Evolutionary conservation across 768 basidiomycete species (phyloP).

Genomic region (Ramaria rubella): DNA sequence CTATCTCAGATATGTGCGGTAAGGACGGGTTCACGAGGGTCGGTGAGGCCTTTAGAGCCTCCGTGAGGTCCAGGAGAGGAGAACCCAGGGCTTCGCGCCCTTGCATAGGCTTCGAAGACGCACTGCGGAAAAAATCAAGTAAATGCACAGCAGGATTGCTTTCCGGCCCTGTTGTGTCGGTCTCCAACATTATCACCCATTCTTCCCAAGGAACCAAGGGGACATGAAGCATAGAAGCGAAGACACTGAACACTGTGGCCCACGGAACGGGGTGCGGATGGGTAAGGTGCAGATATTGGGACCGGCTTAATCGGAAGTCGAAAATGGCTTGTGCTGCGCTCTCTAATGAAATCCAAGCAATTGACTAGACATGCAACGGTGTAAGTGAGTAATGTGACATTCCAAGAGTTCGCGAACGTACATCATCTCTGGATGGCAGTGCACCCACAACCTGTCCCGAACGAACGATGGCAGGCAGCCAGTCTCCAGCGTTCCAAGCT

Average conservation of each 20-base stretch:
- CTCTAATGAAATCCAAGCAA: conserved; percentile 38
- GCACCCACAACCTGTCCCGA: conserved; percentile 13
- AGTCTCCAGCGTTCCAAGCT: conserved; percentile 30
- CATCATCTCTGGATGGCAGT: conserved; percentile 15
- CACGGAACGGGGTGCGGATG: conserved; percentile 25
- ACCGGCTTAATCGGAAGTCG: conserved; percentile 13
- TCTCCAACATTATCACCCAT: not conserved
- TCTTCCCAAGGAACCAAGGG: conserved; percentile 10
- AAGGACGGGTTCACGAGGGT: not conserved
- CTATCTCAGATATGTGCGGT: not conserved
- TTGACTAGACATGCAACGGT: conserved; percentile 18
- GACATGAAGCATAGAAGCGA: conserved; percentile 20
- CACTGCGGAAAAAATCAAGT: not conserved
- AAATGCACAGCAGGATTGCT: not conserved
- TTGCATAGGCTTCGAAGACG: not conserved
- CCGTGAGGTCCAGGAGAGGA: not conserved
- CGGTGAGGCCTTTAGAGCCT: not conserved
- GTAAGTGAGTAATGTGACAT: conserved; percentile 20
- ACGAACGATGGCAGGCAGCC: conserved; percentile 31
- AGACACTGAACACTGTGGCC: conserved; percentile 15
- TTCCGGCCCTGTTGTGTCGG: not conserved
- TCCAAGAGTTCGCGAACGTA: not conserved
- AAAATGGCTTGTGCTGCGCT: conserved; percentile 23
- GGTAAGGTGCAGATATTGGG: conserved; percentile 17
- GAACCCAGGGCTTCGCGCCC: not conserved